Evolutionary conservation across 805 yeast species (phyloP), one percentile per base, ranked within the genome.

Genomic region (Priceomyces carsonii): DNA sequence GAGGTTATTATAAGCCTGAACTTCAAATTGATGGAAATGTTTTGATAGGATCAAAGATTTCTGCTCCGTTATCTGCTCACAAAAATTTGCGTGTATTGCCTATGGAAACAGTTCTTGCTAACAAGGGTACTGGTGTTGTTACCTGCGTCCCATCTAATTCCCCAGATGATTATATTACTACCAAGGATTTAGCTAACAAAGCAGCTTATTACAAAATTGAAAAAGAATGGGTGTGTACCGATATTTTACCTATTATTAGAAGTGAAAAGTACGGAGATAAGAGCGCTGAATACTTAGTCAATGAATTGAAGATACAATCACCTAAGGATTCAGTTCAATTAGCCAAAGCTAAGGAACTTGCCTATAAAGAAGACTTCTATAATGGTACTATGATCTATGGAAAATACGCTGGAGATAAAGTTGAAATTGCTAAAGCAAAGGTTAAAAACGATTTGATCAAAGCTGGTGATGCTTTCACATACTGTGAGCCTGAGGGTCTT

Each of bases 91-190:
- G 93, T 53, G 84, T 93, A 38, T 75, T 93, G 47, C 99, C 99
- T 50, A 93, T 93, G 99, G 98, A 91, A 65, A 88, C 97, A 24
- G 91, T 93, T 37, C 73, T 91, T 61, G 95, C 95, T 26, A 74
- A 80, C 38, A 93, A 93, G 72, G 99, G 99, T 77, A 93, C 98
- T 29, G 99, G 98, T 72, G 97, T 93, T 29, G 99, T 93, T 39
- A 91, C 98, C 5, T 93, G 96, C 72, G 98, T 90, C 44, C 99
- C 98, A 44, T 83, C 96, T n/a, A 96, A 90, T 64, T 90, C 98
- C 39, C 98, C 99, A 42, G 99, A 93, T 70, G 99, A 93, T 71
- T 93, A 55, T 58, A 81, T 91, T 64, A 93, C 96, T 41, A 77
- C 84, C 32, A 73, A 72, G 53, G 99, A 93, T 49, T 76, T 93